Base-by-base conservation (phyloP, 2,329 filamentous ascomycete genomes). In the Beauveria sp. region DNA sequence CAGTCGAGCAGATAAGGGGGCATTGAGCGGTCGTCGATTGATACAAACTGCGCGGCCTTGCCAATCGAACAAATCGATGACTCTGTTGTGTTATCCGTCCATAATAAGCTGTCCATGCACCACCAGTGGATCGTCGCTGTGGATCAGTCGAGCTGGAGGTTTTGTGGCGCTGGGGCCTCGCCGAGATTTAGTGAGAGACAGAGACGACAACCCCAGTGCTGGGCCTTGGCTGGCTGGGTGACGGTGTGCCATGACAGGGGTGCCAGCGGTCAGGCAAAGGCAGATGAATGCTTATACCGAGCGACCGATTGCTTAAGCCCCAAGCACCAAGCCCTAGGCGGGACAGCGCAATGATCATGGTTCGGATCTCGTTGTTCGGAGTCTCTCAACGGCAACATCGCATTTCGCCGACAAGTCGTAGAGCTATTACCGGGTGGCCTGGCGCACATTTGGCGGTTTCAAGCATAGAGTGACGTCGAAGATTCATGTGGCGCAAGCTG, bases 391-490 rank as follows among this genome's bases (percentile, higher is more conserved):
- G 20, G 28, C 30, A 26, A 40, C 16, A 44, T 48, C 30, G 44
- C 55, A 57, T 40, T 55, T 30, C 41, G 43, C 16, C 44, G 41
- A 37, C 41, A 5, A 43, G 43, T n/a, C 34, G 22, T 46, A 37
- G 10, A 51, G 46, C 22, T n/a, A 47, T 26, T 56, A 43, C 54
- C 54, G 54, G 28, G 54, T 26, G 10, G 22, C 22, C 40, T 43
- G 37, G 41, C 20, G n/a, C 41, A 56, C 41, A 47, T 56, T 34
- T 37, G 46, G 43, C 10, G 24, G 22, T 12, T 26, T 46, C 53
- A 46, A 22, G 28, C 16, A 41, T 18, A 16, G 12, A 37, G 56
- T 59, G 56, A 59, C 56, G 48, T 59, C 47, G 56, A 59, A 20
- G 40, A 53, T 59, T 46, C 18, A 10, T 40, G 46, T 58, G 46